Conservation (phyloP, 2,329 filamentous ascomycete species). For the Aschersonia sp. region DNA sequence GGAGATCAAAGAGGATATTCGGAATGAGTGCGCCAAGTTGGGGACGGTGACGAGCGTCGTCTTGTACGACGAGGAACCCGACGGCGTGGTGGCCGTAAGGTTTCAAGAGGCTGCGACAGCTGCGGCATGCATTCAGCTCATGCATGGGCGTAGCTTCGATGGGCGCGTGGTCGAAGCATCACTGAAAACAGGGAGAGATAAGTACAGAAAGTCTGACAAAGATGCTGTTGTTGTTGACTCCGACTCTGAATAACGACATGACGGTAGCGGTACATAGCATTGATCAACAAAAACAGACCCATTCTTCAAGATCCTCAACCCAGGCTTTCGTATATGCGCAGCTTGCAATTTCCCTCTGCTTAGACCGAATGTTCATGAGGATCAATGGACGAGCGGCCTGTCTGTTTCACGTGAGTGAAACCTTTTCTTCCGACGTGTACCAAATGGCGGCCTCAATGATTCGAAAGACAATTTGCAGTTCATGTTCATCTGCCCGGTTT, state of each 20-base stretch:
- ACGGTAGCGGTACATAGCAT: background rate
- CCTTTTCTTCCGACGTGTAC: conserved; percentile 38
- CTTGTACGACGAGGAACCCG: conserved; percentile 72
- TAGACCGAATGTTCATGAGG: too few relatives aligned
- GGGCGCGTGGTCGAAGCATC: conserved; percentile 58
- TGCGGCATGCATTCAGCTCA: conserved; percentile 53
- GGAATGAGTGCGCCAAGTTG: conserved; percentile 75
- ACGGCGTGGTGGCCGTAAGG: conserved; percentile 73
- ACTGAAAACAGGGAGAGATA: conserved; percentile 55
- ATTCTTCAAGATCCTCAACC: too few relatives aligned
- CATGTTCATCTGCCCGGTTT: conserved; percentile 34
- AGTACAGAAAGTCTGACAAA: conserved; percentile 54
- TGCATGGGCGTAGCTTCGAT: conserved; percentile 71
- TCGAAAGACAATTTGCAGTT: conserved; percentile 50
- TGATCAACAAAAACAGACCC: too few relatives aligned
- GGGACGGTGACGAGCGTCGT: conserved; percentile 84
- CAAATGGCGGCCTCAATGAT: conserved; percentile 65
- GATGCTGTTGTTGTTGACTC: conserved; percentile 31
- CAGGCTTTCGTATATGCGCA: too few relatives aligned
- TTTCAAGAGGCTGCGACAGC: conserved; percentile 63
- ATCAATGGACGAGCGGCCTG: too few relatives aligned
- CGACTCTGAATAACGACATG: conserved; percentile 13
- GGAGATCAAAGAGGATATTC: conserved; percentile 89
- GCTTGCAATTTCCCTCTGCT: too few relatives aligned
- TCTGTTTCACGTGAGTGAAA: conserved; percentile 14